Evolutionary conservation across 73 alveolate species (phyloP).

Genomic region (Breviolum minutum): DNA sequence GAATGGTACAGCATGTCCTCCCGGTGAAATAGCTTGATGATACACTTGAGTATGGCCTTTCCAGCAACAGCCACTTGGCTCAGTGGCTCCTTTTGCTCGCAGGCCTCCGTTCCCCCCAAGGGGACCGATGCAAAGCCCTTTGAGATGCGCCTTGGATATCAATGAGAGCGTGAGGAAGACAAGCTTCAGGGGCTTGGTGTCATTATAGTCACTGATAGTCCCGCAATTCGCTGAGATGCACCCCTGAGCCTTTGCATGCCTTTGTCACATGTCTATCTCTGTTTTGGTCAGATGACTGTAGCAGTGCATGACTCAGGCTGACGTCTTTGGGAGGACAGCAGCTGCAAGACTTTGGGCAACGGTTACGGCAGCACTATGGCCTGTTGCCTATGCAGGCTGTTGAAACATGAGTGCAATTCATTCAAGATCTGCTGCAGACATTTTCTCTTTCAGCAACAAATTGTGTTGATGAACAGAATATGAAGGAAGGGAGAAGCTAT

Average conservation of each 20-base stretch:
- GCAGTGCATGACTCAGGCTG: neutral
- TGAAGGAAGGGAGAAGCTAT: too few species aligned
- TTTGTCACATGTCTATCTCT: too few species aligned
- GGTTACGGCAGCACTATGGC: slow-evolving; percentile 3
- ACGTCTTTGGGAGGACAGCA: neutral
- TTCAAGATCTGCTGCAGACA: too few species aligned
- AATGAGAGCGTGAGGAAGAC: neutral
- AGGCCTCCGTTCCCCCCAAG: slow-evolving; percentile 41
- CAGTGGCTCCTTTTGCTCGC: neutral
- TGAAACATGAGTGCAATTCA: too few species aligned
- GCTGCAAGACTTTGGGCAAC: neutral
- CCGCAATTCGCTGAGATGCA: neutral
- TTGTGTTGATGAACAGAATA: too few species aligned
- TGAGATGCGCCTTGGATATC: slow-evolving; percentile 27
- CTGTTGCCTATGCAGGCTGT: neutral
- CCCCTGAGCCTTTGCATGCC: too few species aligned
- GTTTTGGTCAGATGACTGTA: too few species aligned
- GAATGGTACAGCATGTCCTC: too few species aligned
- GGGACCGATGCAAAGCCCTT: slow-evolving; percentile 56
- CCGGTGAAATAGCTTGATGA: too few species aligned
- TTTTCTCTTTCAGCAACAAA: too few species aligned
- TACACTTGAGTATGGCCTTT: too few species aligned
- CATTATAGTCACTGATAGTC: neutral
- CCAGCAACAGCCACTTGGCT: too few species aligned
- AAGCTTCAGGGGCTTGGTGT: neutral